These are phyloP conservation scores for Camellia japonica DNA, from an alignment of 148 eudicot genomes.

Conservation along the genomic window DNA sequence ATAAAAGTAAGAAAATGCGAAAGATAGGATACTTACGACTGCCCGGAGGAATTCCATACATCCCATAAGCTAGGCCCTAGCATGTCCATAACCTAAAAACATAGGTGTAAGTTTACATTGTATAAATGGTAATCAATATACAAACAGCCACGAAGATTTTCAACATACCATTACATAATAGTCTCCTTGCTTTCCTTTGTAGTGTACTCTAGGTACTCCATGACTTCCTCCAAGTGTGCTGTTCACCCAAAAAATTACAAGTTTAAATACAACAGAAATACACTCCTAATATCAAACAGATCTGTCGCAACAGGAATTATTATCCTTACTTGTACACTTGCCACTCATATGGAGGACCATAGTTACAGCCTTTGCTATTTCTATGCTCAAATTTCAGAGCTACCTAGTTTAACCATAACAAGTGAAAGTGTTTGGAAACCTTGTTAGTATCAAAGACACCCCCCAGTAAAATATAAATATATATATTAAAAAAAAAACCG, in stretches of 20 bases:
- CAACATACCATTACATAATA: conserved; percentile 76
- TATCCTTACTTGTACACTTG: conserved; percentile 81
- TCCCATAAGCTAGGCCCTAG: conserved; percentile 97
- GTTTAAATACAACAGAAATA: neutral
- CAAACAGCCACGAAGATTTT: neutral
- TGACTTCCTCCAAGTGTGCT: conserved; percentile 89
- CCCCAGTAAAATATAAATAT: neutral
- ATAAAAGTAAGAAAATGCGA: neutral
- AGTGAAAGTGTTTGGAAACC: neutral
- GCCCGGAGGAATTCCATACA: conserved; percentile 92
- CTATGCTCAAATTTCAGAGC: conserved; percentile 89
- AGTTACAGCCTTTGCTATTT: conserved; percentile 90
- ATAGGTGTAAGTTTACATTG: conserved; percentile 7
- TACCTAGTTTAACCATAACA: conserved; percentile 39
- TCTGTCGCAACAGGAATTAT: neutral
- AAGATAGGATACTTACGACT: conserved; percentile 60
- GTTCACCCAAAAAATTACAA: conserved; percentile 25
- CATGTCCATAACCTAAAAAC: conserved; percentile 87
- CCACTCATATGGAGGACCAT: conserved; percentile 96
- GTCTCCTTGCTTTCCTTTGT: conserved; percentile 89
- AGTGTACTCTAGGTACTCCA: conserved; percentile 87
- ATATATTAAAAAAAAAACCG: neutral
- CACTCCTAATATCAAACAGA: neutral
- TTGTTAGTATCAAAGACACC: neutral
- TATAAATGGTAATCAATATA: neutral